phyloP scores from a whole-genome alignment of 306 rosid species.

The Vicia villosa region DNA sequence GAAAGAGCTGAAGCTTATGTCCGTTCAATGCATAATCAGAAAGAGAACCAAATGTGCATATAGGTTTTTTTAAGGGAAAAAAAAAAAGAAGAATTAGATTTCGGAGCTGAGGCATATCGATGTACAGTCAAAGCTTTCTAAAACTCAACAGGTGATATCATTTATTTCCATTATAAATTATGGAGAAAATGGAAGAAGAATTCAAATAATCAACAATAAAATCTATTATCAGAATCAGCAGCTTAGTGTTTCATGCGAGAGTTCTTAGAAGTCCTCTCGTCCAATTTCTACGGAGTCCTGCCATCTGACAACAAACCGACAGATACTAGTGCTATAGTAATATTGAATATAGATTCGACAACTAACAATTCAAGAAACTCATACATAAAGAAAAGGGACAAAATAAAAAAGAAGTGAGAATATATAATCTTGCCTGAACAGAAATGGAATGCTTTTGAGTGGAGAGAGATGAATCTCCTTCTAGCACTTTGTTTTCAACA shows the following conservation, averaged over 20 bases:
- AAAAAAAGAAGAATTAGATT: constrained; percentile 2
- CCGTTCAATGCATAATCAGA: constrained; percentile 12
- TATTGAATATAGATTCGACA: constrained; percentile 16
- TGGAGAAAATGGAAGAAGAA: not conserved
- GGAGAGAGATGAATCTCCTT: constrained; percentile 53
- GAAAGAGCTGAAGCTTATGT: constrained; percentile 21
- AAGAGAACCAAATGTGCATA: constrained; percentile 28
- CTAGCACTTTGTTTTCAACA: constrained; percentile 37
- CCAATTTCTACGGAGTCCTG: not conserved
- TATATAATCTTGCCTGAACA: constrained; percentile 57
- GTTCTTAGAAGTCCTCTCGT: constrained; percentile 11
- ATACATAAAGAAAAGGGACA: constrained; percentile 4
- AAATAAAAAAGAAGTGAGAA: constrained; percentile 27
- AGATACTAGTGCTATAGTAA: constrained; percentile 9
- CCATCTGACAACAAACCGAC: constrained; percentile 13
- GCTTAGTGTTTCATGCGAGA: constrained; percentile 17
- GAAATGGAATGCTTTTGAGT: constrained; percentile 60
- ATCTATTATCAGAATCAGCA: not conserved
- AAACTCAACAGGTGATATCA: constrained; percentile 17
- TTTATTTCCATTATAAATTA: constrained; percentile 9
- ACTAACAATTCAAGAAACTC: constrained; percentile 1
- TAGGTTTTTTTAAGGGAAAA: not conserved
- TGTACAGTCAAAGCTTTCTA: constrained; percentile 3
- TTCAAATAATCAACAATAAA: not conserved
- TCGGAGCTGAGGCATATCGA: not conserved